Evolutionary conservation across 2,329 filamentous ascomycete species (phyloP), one percentile per base, ranked within the genome.

Genomic region (Fonsecaea pugnacius): DNA sequence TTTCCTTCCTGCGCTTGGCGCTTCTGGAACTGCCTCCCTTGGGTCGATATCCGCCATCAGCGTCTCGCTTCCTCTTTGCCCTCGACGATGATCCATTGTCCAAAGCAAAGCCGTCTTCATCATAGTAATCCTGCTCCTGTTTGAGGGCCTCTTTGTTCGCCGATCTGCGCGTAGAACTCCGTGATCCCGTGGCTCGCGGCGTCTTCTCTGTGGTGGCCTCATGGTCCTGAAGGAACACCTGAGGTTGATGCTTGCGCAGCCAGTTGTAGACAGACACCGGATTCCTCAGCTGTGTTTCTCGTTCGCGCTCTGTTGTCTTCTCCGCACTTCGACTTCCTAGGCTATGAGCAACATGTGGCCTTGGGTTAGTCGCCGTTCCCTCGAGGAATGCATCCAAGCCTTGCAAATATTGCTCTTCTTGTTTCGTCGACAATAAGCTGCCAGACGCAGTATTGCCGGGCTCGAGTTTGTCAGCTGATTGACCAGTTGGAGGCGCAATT

Each of bases 181-280:
- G 76, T 48, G 75, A 71, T 53, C 76, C 78, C 16, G 77, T 75
- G 10, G 78, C 74, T 40, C 77, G 75, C 21, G 71, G 66, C 35
- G 76, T 75, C 71, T 80, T 81, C 63, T 81, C 79, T 4, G 77
- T 76, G 6, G 74, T 71, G 35, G 74, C 72, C 71, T 89, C 87
- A 62, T 87, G 86, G 72, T 92, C 91, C 75, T 96, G 90, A 21
- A 96, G 79, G 79, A 96, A 93, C 55, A 92, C 88, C 75, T 94
- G 89, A 2, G 92, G 91, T 64, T 91, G 89, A 76, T 96, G 85
- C 74, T 91, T 88, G 67, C 91, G 86, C 12, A 99, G 85, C 95
- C 95, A 99, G 76, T 96, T 97, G 79, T 96, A 96, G 2, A 96
- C 93, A 64, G 91, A 96, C 48, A 92, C 91, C 0, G 93, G 92